These are phyloP conservation scores for Cryptosporidium bovis DNA, from an alignment of 169 alveolate genomes.

Conservation along the genomic window DNA sequence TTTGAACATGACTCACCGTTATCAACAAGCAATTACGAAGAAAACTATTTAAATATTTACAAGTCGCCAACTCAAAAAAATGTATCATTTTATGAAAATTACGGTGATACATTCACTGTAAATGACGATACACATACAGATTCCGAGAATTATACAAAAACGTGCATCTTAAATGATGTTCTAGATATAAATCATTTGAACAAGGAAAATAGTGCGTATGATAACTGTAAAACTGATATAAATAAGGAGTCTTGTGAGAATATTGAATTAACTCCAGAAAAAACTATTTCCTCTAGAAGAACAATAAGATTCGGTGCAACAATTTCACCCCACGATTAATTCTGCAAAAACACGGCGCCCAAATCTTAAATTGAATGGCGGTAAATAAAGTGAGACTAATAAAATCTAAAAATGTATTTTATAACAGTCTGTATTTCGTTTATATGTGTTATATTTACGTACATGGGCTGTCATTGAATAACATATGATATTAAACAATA, in stretches of 20 bases:
- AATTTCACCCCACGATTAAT: conserved; percentile 20
- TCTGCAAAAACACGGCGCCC: no score
- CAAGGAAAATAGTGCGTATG: neutral
- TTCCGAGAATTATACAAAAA: conserved; percentile 3
- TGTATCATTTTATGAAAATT: neutral
- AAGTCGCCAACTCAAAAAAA: neutral
- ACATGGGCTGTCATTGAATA: no score
- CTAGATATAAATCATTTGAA: neutral
- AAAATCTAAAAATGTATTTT: conserved; percentile 3
- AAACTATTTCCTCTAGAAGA: conserved; percentile 17
- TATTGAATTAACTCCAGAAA: conserved; percentile 29
- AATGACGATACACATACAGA: neutral
- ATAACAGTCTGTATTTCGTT: neutral
- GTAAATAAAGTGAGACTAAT: neutral
- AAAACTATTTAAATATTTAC: neutral
- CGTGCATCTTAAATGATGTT: conserved; percentile 32
- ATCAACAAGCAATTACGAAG: neutral
- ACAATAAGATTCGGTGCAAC: conserved; percentile 53
- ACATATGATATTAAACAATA: no score
- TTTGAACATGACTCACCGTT: neutral
- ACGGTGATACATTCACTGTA: no score
- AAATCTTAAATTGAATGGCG: neutral
- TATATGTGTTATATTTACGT: no score
- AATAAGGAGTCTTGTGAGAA: neutral
- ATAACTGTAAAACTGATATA: neutral